Evolutionary conservation across 164 flowering plant genomes (phyloP).

Genomic region (Paratinospora sagittata): DNA sequence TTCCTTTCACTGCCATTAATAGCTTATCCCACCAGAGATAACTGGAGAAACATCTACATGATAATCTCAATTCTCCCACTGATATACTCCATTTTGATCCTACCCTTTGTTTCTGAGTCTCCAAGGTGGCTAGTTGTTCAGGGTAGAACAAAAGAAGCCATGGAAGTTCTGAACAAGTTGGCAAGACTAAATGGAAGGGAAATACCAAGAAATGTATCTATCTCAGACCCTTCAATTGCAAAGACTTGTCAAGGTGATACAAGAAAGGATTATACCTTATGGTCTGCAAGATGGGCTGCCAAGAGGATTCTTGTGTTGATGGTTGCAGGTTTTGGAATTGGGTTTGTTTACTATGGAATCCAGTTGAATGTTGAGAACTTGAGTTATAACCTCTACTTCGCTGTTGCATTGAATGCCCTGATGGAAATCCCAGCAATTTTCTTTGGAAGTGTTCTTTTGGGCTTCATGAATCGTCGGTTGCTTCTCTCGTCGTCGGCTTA

Average conservation of each 20-base stretch:
- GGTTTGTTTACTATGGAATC: constrained; percentile 58
- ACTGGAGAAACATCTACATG: constrained; percentile 47
- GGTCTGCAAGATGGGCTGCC: constrained; percentile 47
- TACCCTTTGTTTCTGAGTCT: constrained; percentile 51
- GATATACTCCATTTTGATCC: constrained; percentile 31
- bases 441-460: constrained; percentile 37
- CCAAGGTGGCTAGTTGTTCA: constrained; percentile 55
- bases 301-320: constrained; percentile 39
- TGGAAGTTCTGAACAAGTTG: constrained; percentile 31
- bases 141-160: constrained; percentile 45
- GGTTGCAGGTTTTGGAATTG: constrained; percentile 51
- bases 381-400: constrained; percentile 46
- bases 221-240: constrained; percentile 23
- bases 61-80: constrained; percentile 42
- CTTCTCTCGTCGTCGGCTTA: constrained; percentile 33
- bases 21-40: constrained; percentile 39
- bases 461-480: constrained; percentile 34
- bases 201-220: constrained; percentile 32
- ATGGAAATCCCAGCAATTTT: constrained; percentile 65
- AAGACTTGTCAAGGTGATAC: neutral
- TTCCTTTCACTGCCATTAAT: constrained; percentile 56
- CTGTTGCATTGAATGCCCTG: constrained; percentile 45
- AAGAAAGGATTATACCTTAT: constrained; percentile 9
- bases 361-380: constrained; percentile 56
- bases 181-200: constrained; percentile 46